These are phyloP conservation scores for Stygiomarasmius scandens DNA, from an alignment of 1,284 basidiomycete genomes.

Conservation along the genomic window DNA sequence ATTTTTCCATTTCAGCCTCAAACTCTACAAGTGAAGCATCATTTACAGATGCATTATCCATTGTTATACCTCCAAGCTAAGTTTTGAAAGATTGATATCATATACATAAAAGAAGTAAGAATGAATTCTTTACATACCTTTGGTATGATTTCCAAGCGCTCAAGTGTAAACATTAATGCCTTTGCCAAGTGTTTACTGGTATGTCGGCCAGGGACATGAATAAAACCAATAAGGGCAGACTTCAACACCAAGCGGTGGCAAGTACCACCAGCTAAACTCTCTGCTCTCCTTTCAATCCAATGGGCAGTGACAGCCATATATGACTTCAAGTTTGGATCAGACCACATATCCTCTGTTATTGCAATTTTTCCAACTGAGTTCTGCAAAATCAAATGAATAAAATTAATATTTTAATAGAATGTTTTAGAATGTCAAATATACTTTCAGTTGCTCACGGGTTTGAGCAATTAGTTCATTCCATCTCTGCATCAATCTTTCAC, in stretches of 20 bases:
- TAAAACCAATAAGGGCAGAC: not conserved
- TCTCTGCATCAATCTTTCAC: not conserved
- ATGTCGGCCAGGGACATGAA: not conserved
- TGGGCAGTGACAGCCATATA: not conserved
- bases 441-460: not conserved
- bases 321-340: not conserved
- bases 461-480: not conserved
- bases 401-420: not conserved
- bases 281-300: not conserved
- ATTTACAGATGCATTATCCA: not conserved
- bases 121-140: not conserved
- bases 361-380: not conserved
- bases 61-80: not conserved
- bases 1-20: not conserved
- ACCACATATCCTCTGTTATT: not conserved
- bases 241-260: not conserved
- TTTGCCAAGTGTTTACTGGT: not conserved
- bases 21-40: not conserved
- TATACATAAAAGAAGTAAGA: too few species aligned
- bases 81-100: not conserved
- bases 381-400: too few species aligned
- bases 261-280: not conserved
- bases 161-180: not conserved
- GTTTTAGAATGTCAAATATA: not conserved
- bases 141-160: not conserved